Evolutionary conservation across 805 yeast genomes (phyloP).

Genomic region (Starmerella gropengiesseri): DNA sequence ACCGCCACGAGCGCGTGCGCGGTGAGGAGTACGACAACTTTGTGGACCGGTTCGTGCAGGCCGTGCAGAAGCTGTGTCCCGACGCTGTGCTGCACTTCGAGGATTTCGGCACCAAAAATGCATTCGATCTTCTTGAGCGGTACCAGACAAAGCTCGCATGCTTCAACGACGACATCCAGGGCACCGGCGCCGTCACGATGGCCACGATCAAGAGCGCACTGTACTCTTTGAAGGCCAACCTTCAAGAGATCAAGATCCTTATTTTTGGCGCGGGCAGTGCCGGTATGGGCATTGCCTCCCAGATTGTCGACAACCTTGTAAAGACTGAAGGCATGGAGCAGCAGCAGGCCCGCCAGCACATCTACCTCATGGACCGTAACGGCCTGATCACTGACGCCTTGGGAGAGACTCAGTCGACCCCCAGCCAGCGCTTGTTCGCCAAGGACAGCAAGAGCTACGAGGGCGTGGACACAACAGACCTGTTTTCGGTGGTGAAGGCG

Average conservation of each 20-base stretch:
- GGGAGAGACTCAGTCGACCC: conserved; percentile 41
- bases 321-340: conserved; percentile 54
- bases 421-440: conserved; percentile 60
- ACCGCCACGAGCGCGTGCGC: conserved; percentile 68
- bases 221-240: conserved; percentile 53
- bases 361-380: conserved; percentile 70
- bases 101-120: conserved; percentile 89
- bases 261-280: conserved; percentile 96
- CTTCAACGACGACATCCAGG: conserved; percentile 95
- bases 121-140: conserved; percentile 66
- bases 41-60: conserved; percentile 63
- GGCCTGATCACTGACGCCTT: conserved; percentile 51
- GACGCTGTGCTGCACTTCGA: conserved; percentile 87
- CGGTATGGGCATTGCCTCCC: conserved; percentile 92
- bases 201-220: conserved; percentile 86
- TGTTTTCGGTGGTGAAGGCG: conserved; percentile 44
- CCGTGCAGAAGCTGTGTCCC: conserved; percentile 68
- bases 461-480: conserved; percentile 56
- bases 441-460: conserved; percentile 63
- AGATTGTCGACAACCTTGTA: conserved; percentile 71
- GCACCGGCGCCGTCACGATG: conserved; percentile 97
- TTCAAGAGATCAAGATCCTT: conserved; percentile 34
- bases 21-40: conserved; percentile 79
- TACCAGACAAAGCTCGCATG: conserved; percentile 68
- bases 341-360: conserved; percentile 60